Base-by-base conservation (phyloP, 257 asterid species). In the Prunella vulgaris region DNA sequence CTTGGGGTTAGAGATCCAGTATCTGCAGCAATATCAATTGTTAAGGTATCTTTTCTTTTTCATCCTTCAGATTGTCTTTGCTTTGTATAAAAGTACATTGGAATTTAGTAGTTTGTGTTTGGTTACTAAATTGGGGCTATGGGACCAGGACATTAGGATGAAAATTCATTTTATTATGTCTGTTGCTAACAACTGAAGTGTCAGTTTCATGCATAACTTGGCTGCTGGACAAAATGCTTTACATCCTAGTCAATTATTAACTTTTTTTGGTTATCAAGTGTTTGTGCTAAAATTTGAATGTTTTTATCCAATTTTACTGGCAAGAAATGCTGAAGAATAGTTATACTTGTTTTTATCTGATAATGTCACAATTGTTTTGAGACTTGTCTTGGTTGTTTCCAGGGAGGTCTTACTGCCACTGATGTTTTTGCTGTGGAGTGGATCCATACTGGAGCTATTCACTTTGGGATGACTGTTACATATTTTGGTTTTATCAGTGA, bases 371-470 rank as follows among this genome's bases (percentile, higher is more conserved):
- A 67, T 76, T 62, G 77, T 51, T 61, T n/a, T 75, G 27, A 62
- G 15, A 61, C 48, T 17, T 60, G 66, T 73, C 70, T 66, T 59
- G 72, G 44, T 71, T 77, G 51, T 62, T 80, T 71, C 56, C 88
- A 93, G 99, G 97, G 99, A 65, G 97, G 97, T 69, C 96, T 90
- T 73, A 88, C 97, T 30, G 94, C 99, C 75, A 90, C 86, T 12
- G 99, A 93, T 86, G 97, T 93, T 78, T 90, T 93, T 85, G 98
- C 96, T 42, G 97, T 78, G 73, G 97, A 93, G 86, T 93, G 98
- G 98, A 85, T 88, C 74, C 88, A 93, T 74, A 82, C 88, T 76
- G 98, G 98, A 60, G 82, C 86, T 38, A 90, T 93, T 82, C 99
- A 93, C 81, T 93, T 90, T 65, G 97, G 99, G 82, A 83, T 78